Percentiles rank a stretch among this genome's conserved stretches.
Conservation (phyloP, 805 yeast genomes). For the Yarrowia deformans region DNA sequence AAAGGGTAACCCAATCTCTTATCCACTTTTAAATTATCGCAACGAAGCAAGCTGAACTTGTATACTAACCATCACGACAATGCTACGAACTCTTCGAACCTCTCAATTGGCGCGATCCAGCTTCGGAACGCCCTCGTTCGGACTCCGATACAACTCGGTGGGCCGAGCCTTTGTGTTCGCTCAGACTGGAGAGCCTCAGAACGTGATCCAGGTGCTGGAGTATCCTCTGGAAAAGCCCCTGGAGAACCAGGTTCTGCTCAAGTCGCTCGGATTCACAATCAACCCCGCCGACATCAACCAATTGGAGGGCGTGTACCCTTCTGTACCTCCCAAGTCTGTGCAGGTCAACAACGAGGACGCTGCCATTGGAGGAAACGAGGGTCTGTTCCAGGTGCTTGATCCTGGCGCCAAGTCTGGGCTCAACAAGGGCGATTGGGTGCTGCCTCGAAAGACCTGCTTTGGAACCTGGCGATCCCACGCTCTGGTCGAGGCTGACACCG, state of each 20-base stretch:
- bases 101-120: not conserved
- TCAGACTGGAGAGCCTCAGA: slow-evolving; percentile 6
- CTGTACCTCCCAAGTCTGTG: slow-evolving; percentile 65
- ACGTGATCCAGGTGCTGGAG: slow-evolving; percentile 25
- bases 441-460: slow-evolving; percentile 76
- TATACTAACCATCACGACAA: not conserved
- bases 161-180: slow-evolving; percentile 28
- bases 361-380: slow-evolving; percentile 95
- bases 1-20: slow-evolving; percentile 22
- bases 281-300: slow-evolving; percentile 93
- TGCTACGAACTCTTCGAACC: not conserved
- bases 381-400: slow-evolving; percentile 82
- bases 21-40: not conserved
- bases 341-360: slow-evolving; percentile 59
- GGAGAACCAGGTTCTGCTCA: slow-evolving; percentile 59
- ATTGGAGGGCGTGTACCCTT: slow-evolving; percentile 84
- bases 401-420: slow-evolving; percentile 61
- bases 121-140: not conserved
- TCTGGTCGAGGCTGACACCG: slow-evolving; percentile 60
- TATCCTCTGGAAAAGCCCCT: slow-evolving; percentile 15
- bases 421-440: slow-evolving; percentile 82
- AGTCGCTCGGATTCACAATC: slow-evolving; percentile 79
- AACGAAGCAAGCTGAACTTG: not conserved
- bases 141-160: slow-evolving; percentile 20
- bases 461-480: slow-evolving; percentile 96